Base-by-base conservation (phyloP, 495 filamentous ascomycete species). In the Bombardia bombarda region DNA sequence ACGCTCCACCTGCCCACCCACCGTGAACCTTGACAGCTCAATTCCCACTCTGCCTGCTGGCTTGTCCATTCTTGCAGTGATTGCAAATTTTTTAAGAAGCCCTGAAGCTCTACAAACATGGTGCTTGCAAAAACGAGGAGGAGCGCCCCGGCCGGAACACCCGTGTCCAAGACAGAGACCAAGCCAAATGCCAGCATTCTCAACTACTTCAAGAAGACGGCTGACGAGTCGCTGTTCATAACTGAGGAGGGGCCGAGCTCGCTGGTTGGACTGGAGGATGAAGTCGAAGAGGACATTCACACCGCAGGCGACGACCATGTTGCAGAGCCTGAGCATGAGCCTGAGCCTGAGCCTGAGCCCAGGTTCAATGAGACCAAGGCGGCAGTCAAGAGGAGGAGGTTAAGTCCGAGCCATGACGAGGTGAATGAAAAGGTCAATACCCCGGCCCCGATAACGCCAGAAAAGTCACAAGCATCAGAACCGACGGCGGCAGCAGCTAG, bases 151-250 rank as follows among this genome's bases (percentile, higher is more conserved):
- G 12, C 40, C 40, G 43, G 32, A 16, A 32, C 44, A 5, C 34
- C 45, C 2, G 31, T 40, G n/a, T 36, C 47, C 4, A 60, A 61
- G 40, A 47, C 50, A 32, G 67, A 58, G 19, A 30, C 54, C 9
- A 48, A 49, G 25, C 46, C 72, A 5, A 93, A 92, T 60, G 69
- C 67, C 9, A 94, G 81, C 49, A 93, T 95, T 36, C 57, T 89
- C 44, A 83, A 64, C 46, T 92, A 88, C 59, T 92, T 92, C 65
- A 82, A 86, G 64, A 92, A 87, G 61, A 69, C 76, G 16, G 77
- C 84, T 40, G 55, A 68, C 16, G 57, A 65, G 21, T 34, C 34
- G 24, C 47, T 64, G 2, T 64, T 64, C 43, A 55, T 64, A 14
- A 53, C 32, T 0, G 55, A 43, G 6, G 53, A 40, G 0, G 28